These are phyloP conservation scores for Fusarium tanahbumbuense DNA, from an alignment of 2,329 filamentous ascomycete species.

Conservation along the genomic window DNA sequence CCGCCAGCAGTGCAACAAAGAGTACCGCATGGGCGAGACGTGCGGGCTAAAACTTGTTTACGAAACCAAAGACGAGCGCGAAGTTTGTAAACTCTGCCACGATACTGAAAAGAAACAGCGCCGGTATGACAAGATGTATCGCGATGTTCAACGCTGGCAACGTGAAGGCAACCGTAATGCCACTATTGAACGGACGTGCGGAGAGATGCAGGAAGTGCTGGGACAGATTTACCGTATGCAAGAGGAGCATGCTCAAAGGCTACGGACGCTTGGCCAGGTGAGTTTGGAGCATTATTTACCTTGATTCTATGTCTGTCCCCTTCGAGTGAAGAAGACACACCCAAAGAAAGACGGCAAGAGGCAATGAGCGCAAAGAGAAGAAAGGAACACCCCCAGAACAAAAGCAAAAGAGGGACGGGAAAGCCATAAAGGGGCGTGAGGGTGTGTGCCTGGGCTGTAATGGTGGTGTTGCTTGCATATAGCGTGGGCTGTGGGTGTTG, in stretches of 20 bases:
- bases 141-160: slow-evolving; percentile 81
- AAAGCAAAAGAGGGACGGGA: slow-evolving; percentile 34
- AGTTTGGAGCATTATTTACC: slow-evolving; percentile 19
- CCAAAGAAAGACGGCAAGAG: slow-evolving; percentile 1
- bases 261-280: slow-evolving; percentile 49
- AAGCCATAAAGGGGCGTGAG: slow-evolving; percentile 32
- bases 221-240: slow-evolving; percentile 67
- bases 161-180: slow-evolving; percentile 78
- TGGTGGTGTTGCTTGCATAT: slow-evolving; percentile 42
- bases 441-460: slow-evolving; percentile 31
- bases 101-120: slow-evolving; percentile 89
- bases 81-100: slow-evolving; percentile 85
- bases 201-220: slow-evolving; percentile 74
- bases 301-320: slow-evolving; percentile 6
- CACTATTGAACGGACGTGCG: slow-evolving; percentile 76
- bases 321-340: slow-evolving; percentile 2
- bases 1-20: slow-evolving; percentile 90
- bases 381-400: slow-evolving; percentile 9
- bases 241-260: slow-evolving; percentile 53
- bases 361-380: slow-evolving; percentile 12
- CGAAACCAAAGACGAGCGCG: slow-evolving; percentile 71
- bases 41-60: slow-evolving; percentile 94
- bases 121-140: slow-evolving; percentile 77
- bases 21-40: slow-evolving; percentile 95
- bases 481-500: slow-evolving; percentile 33